phyloP scores from a whole-genome alignment of 140 eudicot genomes.

The Erigeron philadelphicus region DNA sequence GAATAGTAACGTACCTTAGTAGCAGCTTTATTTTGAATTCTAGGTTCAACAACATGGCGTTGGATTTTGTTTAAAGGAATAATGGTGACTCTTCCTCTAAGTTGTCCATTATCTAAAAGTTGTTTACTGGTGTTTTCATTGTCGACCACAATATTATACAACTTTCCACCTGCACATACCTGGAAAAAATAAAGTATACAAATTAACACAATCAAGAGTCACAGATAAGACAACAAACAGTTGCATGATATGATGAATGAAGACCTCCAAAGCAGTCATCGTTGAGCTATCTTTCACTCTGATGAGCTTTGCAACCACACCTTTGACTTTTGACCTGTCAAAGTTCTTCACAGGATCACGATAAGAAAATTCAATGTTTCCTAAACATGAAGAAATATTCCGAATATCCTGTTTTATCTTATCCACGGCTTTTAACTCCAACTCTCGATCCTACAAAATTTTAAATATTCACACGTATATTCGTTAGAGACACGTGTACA shows the following conservation, averaged over 20 bases:
- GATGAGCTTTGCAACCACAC: constrained; percentile 95
- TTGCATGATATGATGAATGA: constrained; percentile 16
- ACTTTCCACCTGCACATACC: constrained; percentile 99
- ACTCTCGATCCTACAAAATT: constrained; percentile 51
- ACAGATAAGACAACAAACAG: constrained; percentile 1
- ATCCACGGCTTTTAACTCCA: constrained; percentile 58
- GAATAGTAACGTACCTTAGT: constrained; percentile 46
- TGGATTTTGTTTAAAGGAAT: constrained; percentile 90
- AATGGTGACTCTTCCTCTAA: constrained; percentile 87
- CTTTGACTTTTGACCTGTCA: constrained; percentile 86
- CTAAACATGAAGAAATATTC: constrained; percentile 56
- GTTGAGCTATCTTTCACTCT: constrained; percentile 84
- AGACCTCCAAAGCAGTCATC: constrained; percentile 89
- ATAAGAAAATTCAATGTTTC: constrained; percentile 75
- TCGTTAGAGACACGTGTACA: constrained; percentile 4
- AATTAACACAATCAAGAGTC: constrained; percentile 2
- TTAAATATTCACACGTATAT: neutral
- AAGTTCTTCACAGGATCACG: constrained; percentile 83
- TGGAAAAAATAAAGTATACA: constrained; percentile 19
- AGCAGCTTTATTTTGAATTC: constrained; percentile 65
- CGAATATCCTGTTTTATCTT: constrained; percentile 72
- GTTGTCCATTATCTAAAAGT: constrained; percentile 82
- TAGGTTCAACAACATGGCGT: constrained; percentile 49
- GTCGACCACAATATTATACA: constrained; percentile 85
- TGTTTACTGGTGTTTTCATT: constrained; percentile 84